Percentiles rank a stretch among this genome's conserved stretches.
Evolutionary conservation across 176 grass and related monocot species (phyloP).

Genomic region (Pharus latifolius): DNA sequence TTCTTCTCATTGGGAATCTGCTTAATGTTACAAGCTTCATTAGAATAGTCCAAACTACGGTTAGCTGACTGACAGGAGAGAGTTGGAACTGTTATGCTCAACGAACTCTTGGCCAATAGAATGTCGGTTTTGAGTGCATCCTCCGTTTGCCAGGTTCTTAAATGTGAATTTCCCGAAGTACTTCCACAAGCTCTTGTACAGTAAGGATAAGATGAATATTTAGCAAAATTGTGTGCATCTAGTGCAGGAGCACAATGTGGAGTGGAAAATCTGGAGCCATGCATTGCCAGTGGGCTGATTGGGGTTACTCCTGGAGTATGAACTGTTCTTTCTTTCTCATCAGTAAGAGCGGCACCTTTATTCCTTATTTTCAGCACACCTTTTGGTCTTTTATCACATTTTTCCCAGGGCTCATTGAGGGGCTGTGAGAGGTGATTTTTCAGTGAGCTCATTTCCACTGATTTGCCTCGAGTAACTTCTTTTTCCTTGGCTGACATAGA

Average conservation of each 20-base stretch:
- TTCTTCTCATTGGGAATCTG: conserved; percentile 31
- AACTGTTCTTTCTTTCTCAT: conserved; percentile 3
- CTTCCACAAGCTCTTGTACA: conserved; percentile 13
- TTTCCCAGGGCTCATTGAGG: neutral
- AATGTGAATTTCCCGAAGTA: neutral
- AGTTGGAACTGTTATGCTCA: conserved; percentile 16
- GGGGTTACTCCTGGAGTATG: conserved; percentile 18
- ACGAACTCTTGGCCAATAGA: conserved; percentile 22
- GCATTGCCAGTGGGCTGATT: conserved; percentile 16
- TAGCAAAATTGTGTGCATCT: conserved; percentile 8
- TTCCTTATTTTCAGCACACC: conserved; percentile 63
- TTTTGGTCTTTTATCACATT: conserved; percentile 33
- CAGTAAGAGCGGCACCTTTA: conserved; percentile 9
- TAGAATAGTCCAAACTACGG: neutral
- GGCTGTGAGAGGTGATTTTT: conserved; percentile 18
- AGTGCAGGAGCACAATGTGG: conserved; percentile 25
- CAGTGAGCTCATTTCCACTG: conserved; percentile 17
- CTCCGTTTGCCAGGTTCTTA: neutral
- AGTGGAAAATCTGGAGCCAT: conserved; percentile 10
- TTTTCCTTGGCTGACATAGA: conserved; percentile 20
- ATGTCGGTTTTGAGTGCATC: neutral
- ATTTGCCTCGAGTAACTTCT: conserved; percentile 27
- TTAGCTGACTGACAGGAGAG: conserved; percentile 15
- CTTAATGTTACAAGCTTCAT: conserved; percentile 12
- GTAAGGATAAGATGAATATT: conserved; percentile 23